These are phyloP conservation scores for Aspergillus felis DNA, from an alignment of 2,329 filamentous ascomycete genomes.

Conservation along the genomic window DNA sequence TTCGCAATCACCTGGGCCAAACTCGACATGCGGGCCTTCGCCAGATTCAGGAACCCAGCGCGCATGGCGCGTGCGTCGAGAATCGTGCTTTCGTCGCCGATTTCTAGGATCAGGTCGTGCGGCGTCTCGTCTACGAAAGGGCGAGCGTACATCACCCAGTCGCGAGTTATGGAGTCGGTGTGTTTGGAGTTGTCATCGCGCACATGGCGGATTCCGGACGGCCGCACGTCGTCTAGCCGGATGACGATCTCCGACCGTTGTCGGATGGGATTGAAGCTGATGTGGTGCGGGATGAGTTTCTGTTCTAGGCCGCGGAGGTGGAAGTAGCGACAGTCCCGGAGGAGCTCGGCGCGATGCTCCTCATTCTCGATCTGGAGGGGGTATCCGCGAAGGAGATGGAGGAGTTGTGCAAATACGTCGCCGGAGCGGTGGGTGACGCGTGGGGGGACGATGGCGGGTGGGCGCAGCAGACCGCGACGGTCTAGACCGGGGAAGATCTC, in stretches of 20 bases:
- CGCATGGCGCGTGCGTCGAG: slow-evolving; percentile 54
- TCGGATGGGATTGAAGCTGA: slow-evolving; percentile 69
- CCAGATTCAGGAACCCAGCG: slow-evolving; percentile 69
- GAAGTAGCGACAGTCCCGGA: slow-evolving; percentile 87
- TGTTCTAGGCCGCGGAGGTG: slow-evolving; percentile 91
- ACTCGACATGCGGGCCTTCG: slow-evolving; percentile 65
- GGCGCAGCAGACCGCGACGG: slow-evolving; percentile 72
- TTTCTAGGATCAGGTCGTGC: slow-evolving; percentile 74
- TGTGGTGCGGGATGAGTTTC: slow-evolving; percentile 71
- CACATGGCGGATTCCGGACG: slow-evolving; percentile 70
- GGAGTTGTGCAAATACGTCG: slow-evolving; percentile 77
- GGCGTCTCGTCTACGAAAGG: slow-evolving; percentile 77
- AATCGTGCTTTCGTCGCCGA: slow-evolving; percentile 62
- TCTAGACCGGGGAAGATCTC: slow-evolving; percentile 85
- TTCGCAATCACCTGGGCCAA: slow-evolving; percentile 77
- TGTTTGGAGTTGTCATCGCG: slow-evolving; percentile 39
- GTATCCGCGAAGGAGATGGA: slow-evolving; percentile 81
- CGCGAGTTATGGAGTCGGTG: slow-evolving; percentile 17
- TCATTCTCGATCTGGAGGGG: slow-evolving; percentile 72
- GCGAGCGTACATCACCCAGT: slow-evolving; percentile 74
- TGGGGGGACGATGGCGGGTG: slow-evolving; percentile 80
- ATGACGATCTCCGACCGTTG: slow-evolving; percentile 71
- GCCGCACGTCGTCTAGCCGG: slow-evolving; percentile 80
- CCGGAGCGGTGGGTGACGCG: slow-evolving; percentile 75
- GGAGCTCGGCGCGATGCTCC: slow-evolving; percentile 68